Evolutionary conservation across 2,329 filamentous ascomycete species (phyloP), one percentile per base, ranked within the genome.

Genomic region (Talaromyces sp.): DNA sequence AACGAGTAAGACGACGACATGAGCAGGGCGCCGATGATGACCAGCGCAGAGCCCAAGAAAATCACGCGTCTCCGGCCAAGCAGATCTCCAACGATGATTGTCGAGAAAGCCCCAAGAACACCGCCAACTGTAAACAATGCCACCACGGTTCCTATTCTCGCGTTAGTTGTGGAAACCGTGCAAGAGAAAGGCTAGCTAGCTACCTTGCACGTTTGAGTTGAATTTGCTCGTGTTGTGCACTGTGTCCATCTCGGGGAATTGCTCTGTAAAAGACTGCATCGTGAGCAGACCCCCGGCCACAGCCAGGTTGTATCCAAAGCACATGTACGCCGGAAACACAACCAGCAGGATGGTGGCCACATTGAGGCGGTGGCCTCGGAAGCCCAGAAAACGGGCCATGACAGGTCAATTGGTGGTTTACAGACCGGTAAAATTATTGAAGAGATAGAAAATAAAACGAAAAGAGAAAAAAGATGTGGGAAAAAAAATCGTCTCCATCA

Each of bases 231-330:
- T 71, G 6, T 77, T 72, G 64, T 78, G 71, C 58, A 78, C 62
- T 0, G 80, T 82, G 68, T 83, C 74, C 66, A 82, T 81, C 60
- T 77, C 66, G 1, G 81, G 81, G 63, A 84, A 83, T 32, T 74
- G 74, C 41, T 74, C 67, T 3, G 83, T 75, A 67, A 89, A 90
- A 13, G 80, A 78, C 58, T 81, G 74, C 67, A 92, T 82, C 1
- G 88, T 90, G 54, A 93, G 76, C 31, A 82, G 67, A 17, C 81
- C 80, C n/a, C 80, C 80, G 14, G 78, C 72, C 43, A 78, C 78
- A 43, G 78, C 77, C 64, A 82, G 77, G 64, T 83, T 82, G 73
- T 82, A 83, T 43, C 81, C 81, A 65, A 81, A 82, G 54, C 80
- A 72, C 61, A 81, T 73, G 31, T 70, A 70, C 2, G 68, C 64